Base-by-base conservation (phyloP, 2,329 filamentous ascomycete genomes). In the Rachicladosporium sp. region DNA sequence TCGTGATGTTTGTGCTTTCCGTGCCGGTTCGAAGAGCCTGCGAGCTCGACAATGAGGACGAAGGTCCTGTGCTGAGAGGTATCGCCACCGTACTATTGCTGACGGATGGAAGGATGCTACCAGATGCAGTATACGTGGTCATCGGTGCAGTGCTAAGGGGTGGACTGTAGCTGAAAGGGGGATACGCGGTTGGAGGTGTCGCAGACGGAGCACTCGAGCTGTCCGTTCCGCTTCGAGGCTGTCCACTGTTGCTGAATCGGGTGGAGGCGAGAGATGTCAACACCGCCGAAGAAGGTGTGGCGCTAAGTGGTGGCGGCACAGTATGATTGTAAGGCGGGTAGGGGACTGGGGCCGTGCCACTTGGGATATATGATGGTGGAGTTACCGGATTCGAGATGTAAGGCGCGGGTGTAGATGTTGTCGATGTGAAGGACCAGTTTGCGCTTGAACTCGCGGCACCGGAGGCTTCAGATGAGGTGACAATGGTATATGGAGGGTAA, bases 211-310 rank as follows among this genome's bases (percentile, higher is more conserved):
- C 33, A n/a, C 15, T 31, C 10, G 30, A 36, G 31, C 29, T 38
- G 4, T 37, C 34, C 13, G 43, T 43, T 15, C 38, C 43, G 6
- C 41, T 36, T 8, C 38, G 31, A 19, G 42, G 21, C 4, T 31
- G 31, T 15, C n/a, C 13, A 12, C 13, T 40, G 6, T 32, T 35
- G 36, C 36, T 38, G 33, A 37, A 29, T 29, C 15, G 29, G n/a
- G 11, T 11, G 7, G 38, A n/a, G 5, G 29, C 5, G 5, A 10
- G 38, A 31, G 10, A n/a, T 15, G 9, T 29, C 4, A 27, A 19
- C 2, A 31, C 23, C 33, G 10, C 37, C 37, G 6, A 29, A 27
- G 23, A 27, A 6, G 23, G 23, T 27, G 23, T 27, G 23, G 7
- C 23, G 4, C 23, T 27, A 8, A 27, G 23, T 27, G 23, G 23